Base-by-base conservation (phyloP, 2,329 filamentous ascomycete genomes). In the Fusarium secorum region DNA sequence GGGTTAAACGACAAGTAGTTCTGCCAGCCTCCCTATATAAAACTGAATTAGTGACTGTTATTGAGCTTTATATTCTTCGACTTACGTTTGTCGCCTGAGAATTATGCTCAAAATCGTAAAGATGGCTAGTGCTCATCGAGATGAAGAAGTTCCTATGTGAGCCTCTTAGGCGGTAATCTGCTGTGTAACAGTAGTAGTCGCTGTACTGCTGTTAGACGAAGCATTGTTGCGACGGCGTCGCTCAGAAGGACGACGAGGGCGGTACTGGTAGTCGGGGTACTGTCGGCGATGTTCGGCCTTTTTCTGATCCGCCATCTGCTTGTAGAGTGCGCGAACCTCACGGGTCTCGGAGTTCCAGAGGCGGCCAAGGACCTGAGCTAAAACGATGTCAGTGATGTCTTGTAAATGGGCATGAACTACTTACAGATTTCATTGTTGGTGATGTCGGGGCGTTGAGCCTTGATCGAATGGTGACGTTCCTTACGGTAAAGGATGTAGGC, bases 341-440 rank as follows among this genome's bases (percentile, higher is more conserved):
- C 70, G 67, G 1, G 68, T 51, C 68, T 81, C 80, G 3, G 70
- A 48, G 58, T 81, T 79, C 81, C 81, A 83, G 66, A 79, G 77
- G 11, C 67, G 66, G 7, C 81, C 80, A 32, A 81, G 76, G 46
- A 82, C 75, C 67, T 79, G 76, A 11, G 81, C 81, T 82, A 44
- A 8, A n/a, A 8, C 45, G 77, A 64, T 78, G 74, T 63, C 30
- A 56, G 53, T 35, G 18, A 30, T n/a, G 39, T 51, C 17, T 36
- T 15, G 33, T 32, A 44, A 24, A 24, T 32, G 5, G 26, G 45
- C 9, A 32, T 11, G n/a, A 10, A 53, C 33, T 20, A 76, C 81
- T 79, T 73, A 83, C 81, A 83, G 49, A 84, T 83, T 54, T 83
- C 78, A 51, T 83, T 83, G 75, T 83, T 83, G 35, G 78, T 78